Percentiles rank a stretch among this genome's conserved stretches.
phyloP scores from a whole-genome alignment of 148 eudicot genomes.

The Pharnaceum exiguum region DNA sequence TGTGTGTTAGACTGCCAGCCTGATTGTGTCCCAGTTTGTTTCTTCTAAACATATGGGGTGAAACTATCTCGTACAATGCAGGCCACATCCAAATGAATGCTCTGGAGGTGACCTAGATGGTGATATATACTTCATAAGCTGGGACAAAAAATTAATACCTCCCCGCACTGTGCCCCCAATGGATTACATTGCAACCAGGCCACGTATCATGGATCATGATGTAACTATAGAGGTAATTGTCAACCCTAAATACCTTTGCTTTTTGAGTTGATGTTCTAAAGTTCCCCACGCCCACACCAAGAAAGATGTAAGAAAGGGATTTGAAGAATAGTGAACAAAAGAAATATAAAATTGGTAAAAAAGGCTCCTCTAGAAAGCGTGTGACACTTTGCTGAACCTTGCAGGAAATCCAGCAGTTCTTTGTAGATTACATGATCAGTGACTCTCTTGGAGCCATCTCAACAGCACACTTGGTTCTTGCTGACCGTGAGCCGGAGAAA shows the following conservation, averaged over 20 bases:
- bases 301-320: no score
- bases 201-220: conserved; percentile 91
- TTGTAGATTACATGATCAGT: conserved; percentile 89
- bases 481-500: conserved; percentile 84
- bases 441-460: conserved; percentile 87
- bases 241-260: not conserved
- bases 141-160: conserved; percentile 80
- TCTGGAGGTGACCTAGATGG: conserved; percentile 99
- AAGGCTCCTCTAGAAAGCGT: not conserved
- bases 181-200: conserved; percentile 88
- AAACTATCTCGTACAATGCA: conserved; percentile 28
- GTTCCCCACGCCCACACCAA: not conserved
- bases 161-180: conserved; percentile 67
- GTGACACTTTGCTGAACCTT: conserved; percentile 9
- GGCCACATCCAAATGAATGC: conserved; percentile 99
- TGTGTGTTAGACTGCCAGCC: no score
- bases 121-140: conserved; percentile 82
- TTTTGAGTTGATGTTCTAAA: not conserved
- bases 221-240: conserved; percentile 68
- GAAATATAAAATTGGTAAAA: no score
- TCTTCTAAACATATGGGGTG: no score
- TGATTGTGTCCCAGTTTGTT: no score
- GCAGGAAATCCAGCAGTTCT: conserved; percentile 93
- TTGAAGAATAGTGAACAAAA: no score
- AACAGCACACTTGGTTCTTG: conserved; percentile 79